Conservation (phyloP, 2,329 filamentous ascomycete species). For the Cercospora sp. region DNA sequence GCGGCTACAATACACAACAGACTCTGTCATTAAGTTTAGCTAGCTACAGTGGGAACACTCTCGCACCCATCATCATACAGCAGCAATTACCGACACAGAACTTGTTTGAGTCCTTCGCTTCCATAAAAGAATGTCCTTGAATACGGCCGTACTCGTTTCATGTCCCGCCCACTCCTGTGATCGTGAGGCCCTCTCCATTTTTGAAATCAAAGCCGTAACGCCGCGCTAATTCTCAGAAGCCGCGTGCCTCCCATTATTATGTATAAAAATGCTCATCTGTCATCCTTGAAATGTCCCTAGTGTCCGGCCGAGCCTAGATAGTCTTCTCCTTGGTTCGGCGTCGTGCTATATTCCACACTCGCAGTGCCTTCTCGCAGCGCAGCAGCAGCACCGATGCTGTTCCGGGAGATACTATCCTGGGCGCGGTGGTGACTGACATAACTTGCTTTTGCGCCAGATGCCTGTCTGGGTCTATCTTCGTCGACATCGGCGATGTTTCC, state of each 20-base stretch:
- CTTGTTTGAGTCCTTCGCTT: background rate
- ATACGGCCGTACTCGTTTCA: conserved; percentile 1
- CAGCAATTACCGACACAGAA: background rate
- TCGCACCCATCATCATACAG: conserved; percentile 1
- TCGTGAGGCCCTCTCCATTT: conserved; percentile 5
- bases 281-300: background rate
- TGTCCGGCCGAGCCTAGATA: conserved; percentile 3
- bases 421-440: conserved; percentile 33
- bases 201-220: conserved; percentile 3
- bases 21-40: conserved; percentile 5
- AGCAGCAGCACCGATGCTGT: conserved; percentile 34
- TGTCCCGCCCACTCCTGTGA: conserved; percentile 7
- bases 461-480: background rate
- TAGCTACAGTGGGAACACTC: background rate
- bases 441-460: conserved; percentile 12
- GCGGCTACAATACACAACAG: background rate
- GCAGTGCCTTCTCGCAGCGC: conserved; percentile 27
- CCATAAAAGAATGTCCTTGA: conserved; percentile 8
- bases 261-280: background rate
- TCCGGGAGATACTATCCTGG: conserved; percentile 36
- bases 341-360: conserved; percentile 22
- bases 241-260: background rate
- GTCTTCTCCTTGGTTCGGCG: conserved; percentile 17
- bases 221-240: conserved; percentile 12
- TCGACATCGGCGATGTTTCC: conserved; percentile 14